Evolutionary conservation across 108 stramenopile species (phyloP).

Genomic region (Cylindrotheca closterium): DNA sequence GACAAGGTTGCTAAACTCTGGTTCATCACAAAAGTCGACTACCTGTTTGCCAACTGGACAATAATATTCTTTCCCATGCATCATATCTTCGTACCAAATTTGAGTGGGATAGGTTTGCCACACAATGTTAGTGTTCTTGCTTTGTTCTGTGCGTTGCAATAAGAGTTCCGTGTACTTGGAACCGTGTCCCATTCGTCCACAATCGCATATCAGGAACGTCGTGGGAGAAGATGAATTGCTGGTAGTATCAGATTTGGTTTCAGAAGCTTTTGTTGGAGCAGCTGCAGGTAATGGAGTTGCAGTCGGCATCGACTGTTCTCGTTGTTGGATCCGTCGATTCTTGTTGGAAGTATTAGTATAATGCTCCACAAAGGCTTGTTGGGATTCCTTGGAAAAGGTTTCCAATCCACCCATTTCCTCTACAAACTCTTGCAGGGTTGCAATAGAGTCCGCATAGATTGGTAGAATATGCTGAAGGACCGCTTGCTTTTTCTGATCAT

Average conservation of each 20-base stretch:
- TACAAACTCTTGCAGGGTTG: conserved; percentile 33
- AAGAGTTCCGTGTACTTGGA: conserved; percentile 30
- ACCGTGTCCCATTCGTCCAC: conserved; percentile 39
- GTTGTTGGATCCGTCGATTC: no score
- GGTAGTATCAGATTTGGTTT: not conserved
- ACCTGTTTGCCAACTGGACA: conserved; percentile 45
- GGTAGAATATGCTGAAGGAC: conserved; percentile 33
- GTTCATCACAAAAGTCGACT: conserved; percentile 55
- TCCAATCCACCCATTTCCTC: conserved; percentile 12
- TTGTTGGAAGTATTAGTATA: no score
- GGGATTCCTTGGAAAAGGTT: not conserved
- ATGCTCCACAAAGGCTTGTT: not conserved
- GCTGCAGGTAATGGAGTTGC: not conserved
- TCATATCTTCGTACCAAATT: conserved; percentile 49
- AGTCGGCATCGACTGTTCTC: not conserved
- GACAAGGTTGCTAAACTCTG: conserved; percentile 30
- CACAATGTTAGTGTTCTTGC: no score
- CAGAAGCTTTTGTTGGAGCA: no score
- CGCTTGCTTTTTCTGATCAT: conserved; percentile 24
- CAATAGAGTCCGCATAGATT: conserved; percentile 28
- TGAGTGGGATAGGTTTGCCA: conserved; percentile 41
- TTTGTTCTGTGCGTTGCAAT: conserved; percentile 2
- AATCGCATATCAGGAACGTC: conserved; percentile 23
- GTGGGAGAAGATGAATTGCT: not conserved
- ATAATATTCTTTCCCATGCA: conserved; percentile 34